Evolutionary conservation across 1,284 basidiomycete genomes (phyloP), one percentile per base, ranked within the genome.

Genomic region (Retiboletus flavoniger): DNA sequence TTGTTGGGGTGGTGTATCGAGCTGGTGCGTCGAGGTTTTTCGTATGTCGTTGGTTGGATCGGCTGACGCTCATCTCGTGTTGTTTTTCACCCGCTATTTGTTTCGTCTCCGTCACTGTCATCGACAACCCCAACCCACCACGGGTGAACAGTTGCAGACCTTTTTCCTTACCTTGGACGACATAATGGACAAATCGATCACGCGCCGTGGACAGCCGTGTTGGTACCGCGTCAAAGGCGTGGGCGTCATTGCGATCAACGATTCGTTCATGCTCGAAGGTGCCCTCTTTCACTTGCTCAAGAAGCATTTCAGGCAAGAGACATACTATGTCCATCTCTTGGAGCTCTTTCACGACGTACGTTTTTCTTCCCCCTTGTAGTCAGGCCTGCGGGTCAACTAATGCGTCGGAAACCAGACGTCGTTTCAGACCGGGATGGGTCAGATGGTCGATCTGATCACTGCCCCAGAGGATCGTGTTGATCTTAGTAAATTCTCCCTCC

Each of bases 81-180:
- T 24, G 26, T 26, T 7, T 26, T 26, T 26, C 26, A 7, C 26
- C 26, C 4, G 26, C 26, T 26, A 26, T 24, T 8, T 16, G 32
- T 21, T 24, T 5, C n/a, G 26, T 2, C 11, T 1, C 40, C 16
- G 19, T 7, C 10, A 1, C 26, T 7, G n/a, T 11, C 36, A 19
- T 17, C 36, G 36, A 5, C 26, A 26, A 3, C 26, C 26, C 3
- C 7, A 26, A 3, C 4, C 26, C 26, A 26, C 26, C 26, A 26
- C 26, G 26, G 14, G 17, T 21, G 38, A 19, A 21, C 11, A 39
- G 38, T 39, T 39, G 13, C 96, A 98, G 87, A 93, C 94, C 0
- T 98, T 91, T 77, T 98, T 98, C 84, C 84, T 99, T 52, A 95
- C 98, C 53, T 87, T 93, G 21, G 96, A 99, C 74, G 96, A 99